Evolutionary conservation across 31 red algal species (phyloP), one percentile per base, ranked within the genome.

Genomic region (Asparagopsis taxiformis): DNA sequence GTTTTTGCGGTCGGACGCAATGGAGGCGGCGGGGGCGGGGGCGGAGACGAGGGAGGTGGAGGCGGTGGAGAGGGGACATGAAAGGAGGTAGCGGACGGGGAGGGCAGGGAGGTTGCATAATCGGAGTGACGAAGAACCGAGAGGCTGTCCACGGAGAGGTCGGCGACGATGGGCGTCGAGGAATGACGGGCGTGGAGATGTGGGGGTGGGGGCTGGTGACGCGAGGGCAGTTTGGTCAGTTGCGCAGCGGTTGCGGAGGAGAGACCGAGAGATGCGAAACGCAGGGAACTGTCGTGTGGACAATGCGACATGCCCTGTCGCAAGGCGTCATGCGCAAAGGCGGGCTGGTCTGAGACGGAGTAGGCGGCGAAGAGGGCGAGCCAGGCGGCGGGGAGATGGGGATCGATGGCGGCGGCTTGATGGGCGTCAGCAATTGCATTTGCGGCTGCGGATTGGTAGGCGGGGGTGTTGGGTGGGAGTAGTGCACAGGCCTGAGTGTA

Each of bases 341-440:
- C 13, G 41, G 41, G 41, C 13, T 46, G 41, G 41, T 46, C 41
- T 6, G 41, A 46, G 41, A 46, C 66, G 48, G 56, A 65, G 58
- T 70, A 72, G 15, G 79, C 79, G 0, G 79, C 68, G 67, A 72
- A 83, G 15, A 83, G 46, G 19, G 79, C 67, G 17, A 83, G 67
- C 79, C 79, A 83, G 38, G 56, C 67, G 37, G 79, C 79, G 31
- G 79, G 79, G 19, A 83, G 79, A n/a, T 73, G 79, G 22, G 79
- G 79, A 46, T 53, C 66, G 55, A 52, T 22, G 7, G 53, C 2
- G 28, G 66, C 59, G 67, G 66, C 65, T 29, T 24, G 33, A 17
- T 46, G 52, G 44, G 79, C 79, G 44, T 83, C 79, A 24, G 63
- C 38, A 3, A 83, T 26, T 10, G 79, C 79, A 38, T 37, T 24